Percentiles rank a stretch among this genome's conserved stretches.
Conservation (phyloP, 1,139 yeast genomes). For the Wickerhamomyces sp. region DNA sequence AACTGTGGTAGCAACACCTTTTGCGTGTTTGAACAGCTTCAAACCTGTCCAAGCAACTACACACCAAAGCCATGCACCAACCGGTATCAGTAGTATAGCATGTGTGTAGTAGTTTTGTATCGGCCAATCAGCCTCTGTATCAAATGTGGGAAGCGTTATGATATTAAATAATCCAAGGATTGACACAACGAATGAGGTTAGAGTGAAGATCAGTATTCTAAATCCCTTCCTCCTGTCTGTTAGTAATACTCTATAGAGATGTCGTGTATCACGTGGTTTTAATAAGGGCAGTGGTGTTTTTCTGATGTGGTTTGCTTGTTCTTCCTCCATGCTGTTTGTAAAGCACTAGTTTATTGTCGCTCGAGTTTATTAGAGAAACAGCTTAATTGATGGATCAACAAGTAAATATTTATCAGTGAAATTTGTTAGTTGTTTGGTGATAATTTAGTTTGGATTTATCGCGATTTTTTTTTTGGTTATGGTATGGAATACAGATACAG, state of each 20-base stretch:
- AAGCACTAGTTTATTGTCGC: not conserved
- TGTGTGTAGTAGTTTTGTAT: slow-evolving; percentile 19
- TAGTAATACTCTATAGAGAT: not conserved
- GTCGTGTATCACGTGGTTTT: slow-evolving; percentile 5
- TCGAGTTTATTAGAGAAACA: too few species aligned
- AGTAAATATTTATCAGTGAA: too few species aligned
- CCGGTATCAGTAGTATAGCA: slow-evolving; percentile 20
- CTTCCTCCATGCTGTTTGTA: not conserved
- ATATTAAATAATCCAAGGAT: slow-evolving; percentile 9
- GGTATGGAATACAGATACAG: too few species aligned
- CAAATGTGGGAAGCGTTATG: slow-evolving; percentile 10
- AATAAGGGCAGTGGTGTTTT: slow-evolving; percentile 9
- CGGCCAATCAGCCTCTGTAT: slow-evolving; percentile 14
- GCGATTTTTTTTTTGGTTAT: too few species aligned
- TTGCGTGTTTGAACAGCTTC: slow-evolving; percentile 24
- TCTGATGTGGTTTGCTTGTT: not conserved
- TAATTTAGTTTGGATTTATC: too few species aligned
- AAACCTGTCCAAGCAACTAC: slow-evolving; percentile 22
- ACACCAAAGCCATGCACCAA: slow-evolving; percentile 23
- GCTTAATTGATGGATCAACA: too few species aligned
- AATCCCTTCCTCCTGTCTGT: slow-evolving; percentile 9
- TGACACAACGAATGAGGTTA: slow-evolving; percentile 10
- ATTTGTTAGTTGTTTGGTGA: too few species aligned
- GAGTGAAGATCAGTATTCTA: slow-evolving; percentile 8
- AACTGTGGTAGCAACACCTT: slow-evolving; percentile 10